Base-by-base conservation (phyloP, 2,329 filamentous ascomycete species). In the Xylariales sp. region DNA sequence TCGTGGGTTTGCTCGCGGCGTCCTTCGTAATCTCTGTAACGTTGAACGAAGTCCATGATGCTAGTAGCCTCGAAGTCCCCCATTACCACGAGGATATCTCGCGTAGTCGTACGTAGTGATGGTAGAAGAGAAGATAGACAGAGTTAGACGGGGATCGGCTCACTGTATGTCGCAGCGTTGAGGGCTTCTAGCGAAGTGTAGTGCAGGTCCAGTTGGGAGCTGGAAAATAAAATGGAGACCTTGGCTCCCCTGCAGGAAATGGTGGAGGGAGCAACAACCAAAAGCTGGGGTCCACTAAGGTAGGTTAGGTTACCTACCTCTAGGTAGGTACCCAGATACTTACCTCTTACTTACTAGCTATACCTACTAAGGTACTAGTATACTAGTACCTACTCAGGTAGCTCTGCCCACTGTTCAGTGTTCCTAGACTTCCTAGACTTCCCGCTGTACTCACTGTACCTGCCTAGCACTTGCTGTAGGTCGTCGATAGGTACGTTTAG, bases 31-130 rank as follows among this genome's bases (percentile, higher is more conserved):
- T 76, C 72, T 53, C 82, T 80, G 72, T 83, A 87, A 8, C 85
- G 81, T 55, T 81, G 76, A 68, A 85, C 75, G 71, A 87, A 86
- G 54, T 83, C 81, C 76, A 82, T 76, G 50, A 86, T 78, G 55
- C 74, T 76, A 32, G 84, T 77, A 41, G 75, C 73, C 41, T 70
- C 55, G 3, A 60, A 43, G 4, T 67, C 66, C 54, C 63, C 69
- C 63, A 69, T 70, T 52, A 30, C 68, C 52, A 71, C 71, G 45
- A 52, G 41, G 46, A 32, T 23, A 41, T 41, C 18, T 53, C 48
- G 46, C 28, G 49, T 12, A 41, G 32, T 57, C 12, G 46, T 57
- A 23, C 16, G 18, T 49, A 30, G 34, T 62, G 34, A 30, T 23
- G 36, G 43, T 28, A 39, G 18, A 54, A 56, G 34, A 36, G 53